These are phyloP conservation scores for Parmelia sp. DNA, from an alignment of 495 filamentous ascomycete genomes.

Conservation along the genomic window DNA sequence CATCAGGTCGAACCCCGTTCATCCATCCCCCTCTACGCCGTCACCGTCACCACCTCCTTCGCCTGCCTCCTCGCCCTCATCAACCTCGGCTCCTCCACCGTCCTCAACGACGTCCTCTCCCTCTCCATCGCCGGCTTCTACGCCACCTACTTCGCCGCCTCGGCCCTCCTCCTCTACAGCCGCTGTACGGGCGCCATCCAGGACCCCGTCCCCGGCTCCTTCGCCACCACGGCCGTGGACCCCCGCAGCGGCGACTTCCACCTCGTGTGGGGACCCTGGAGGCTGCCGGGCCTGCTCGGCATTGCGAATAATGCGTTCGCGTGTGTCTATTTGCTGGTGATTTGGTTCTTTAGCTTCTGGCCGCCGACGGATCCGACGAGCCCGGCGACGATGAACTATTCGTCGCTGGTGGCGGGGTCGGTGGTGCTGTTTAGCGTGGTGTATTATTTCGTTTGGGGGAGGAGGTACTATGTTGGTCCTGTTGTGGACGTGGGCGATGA, in stretches of 20 bases:
- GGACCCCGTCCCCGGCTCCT: background rate
- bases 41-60: constrained; percentile 32
- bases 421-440: too few species aligned
- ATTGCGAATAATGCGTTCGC: constrained; percentile 37
- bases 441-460: too few species aligned
- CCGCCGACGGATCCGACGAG: background rate
- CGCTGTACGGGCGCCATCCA: background rate
- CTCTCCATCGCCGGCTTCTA: constrained; percentile 37
- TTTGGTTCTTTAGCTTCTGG: constrained; percentile 4
- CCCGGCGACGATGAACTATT: background rate
- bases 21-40: constrained; percentile 33
- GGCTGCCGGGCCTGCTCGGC: constrained; percentile 37
- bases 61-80: constrained; percentile 37
- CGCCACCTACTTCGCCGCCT: constrained; percentile 32
- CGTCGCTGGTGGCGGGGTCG: too few species aligned
- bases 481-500: too few species aligned
- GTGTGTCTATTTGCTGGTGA: constrained; percentile 26
- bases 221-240: background rate
- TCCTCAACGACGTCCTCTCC: constrained; percentile 39
- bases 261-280: constrained; percentile 46
- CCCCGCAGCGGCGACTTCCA: too few species aligned
- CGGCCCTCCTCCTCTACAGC: background rate
- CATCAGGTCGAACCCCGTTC: constrained; percentile 30
- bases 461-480: too few species aligned
- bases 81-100: constrained; percentile 38